Base-by-base conservation (phyloP, 768 basidiomycete genomes). In the Amyloporia xantha region DNA sequence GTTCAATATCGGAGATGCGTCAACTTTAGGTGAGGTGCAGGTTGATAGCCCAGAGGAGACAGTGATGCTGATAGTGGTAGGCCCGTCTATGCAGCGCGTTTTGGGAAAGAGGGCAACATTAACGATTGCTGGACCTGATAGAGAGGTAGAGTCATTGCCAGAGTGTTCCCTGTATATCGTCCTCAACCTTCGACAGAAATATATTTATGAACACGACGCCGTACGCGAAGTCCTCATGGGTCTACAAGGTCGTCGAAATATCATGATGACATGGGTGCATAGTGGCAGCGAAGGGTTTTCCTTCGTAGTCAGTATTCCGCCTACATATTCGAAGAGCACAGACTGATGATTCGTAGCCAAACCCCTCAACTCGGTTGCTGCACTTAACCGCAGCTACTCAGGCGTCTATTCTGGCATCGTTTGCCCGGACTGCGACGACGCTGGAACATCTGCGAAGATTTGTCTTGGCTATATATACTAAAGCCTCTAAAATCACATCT, bases 181-280 rank as follows among this genome's bases (percentile, higher is more conserved):
- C n/a, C n/a, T n/a, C n/a, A n/a, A n/a, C n/a, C n/a, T n/a, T n/a
- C n/a, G n/a, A 11, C 56, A 89, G 85, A 77, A 63, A 62, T 84
- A 84, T 52, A 85, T 91, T 21, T 63, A 79, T 44, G 90, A 91
- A 64, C 74, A 80, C 43, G 82, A 90, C 54, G 81, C 83, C 33
- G 82, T 89, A 4, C 76, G 89, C 3, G 90, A 92, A 57, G 70
- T 89, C 2, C 68, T 91, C 11, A 84, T 88, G 63, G 78, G 77
- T 25, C 66, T 91, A 4, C 87, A 91, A 71, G 89, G 90, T 0
- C 73, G 75, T 46, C 74, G 71, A 41, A 88, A 82, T 53, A 66
- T 82, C 33, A 63, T 87, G 55, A 64, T 86, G 6, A 41, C 47
- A 33, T 69, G 66, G 66, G 21, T 49, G 7, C 51, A 56, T 19